Base-by-base conservation (phyloP, 225 moss, liverwort and hornwort species). In the Rhytidiadelphus loreus region DNA sequence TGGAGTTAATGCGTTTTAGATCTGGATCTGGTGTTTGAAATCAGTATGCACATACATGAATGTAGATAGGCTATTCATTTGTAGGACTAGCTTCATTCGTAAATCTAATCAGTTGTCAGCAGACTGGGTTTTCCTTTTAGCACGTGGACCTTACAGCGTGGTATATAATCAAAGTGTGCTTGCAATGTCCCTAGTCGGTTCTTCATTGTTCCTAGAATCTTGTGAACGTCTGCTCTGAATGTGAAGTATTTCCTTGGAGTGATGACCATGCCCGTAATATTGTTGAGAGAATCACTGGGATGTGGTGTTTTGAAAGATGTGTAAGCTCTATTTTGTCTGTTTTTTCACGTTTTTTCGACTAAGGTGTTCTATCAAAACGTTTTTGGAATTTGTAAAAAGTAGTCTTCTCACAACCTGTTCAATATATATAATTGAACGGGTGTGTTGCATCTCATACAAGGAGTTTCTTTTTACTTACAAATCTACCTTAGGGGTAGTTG, bases 401-500 rank as follows among this genome's bases (percentile, higher is more conserved):
- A 69, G 22, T 46, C 50, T 29, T 71, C 57, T 63, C 35, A 74
- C 20, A 88, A 69, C 12, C 18, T 80, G 58, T 29, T 59, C 52
- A 58, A 58, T 58, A 80, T 23, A 53, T 59, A 10, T 30, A 23
- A 59, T 90, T 77, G 50, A 63, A 82, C 77, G 62, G 46, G 46
- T 65, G 52, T 64, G 63, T 52, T 87, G 60, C 69, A 56, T 64
- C 43, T 65, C 59, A 25, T 23, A 43, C 24, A 43, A 52, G 53
- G 59, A 85, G 26, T 60, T 88, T 79, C 37, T 80, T 58, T 83
- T 83, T 90, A 87, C 90, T 92, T 92, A 92, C 89, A 89, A 86
- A 55, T 81, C 83, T 91, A 70, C 62, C 66, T 88, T 89, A 88
- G 88, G 83, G 90, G 87, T 91, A 90, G 88, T 63, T 91, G 86